A percentile compares a stretch with the other conserved stretches of the same genome.
Conservation (phyloP, 805 yeast genomes). For the Priceomyces haplophilus region DNA sequence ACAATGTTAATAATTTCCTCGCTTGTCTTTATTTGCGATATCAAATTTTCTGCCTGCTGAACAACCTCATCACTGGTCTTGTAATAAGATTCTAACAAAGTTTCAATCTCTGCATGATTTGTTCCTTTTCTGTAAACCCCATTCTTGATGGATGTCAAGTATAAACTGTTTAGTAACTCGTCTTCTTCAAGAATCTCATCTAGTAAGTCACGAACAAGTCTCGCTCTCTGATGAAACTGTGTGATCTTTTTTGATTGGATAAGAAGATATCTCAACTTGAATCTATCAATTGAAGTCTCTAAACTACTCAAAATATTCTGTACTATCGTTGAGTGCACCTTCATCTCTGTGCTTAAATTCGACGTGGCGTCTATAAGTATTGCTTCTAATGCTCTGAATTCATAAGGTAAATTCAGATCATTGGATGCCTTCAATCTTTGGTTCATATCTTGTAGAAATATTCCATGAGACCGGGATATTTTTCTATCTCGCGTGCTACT, state of each 20-base stretch:
- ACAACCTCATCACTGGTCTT: conserved; percentile 92
- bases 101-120: conserved; percentile 85
- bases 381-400: conserved; percentile 85
- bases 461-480: conserved; percentile 42
- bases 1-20: conserved; percentile 94
- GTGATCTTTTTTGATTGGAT: conserved; percentile 82
- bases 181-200: conserved; percentile 86
- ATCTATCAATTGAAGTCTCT: conserved; percentile 78
- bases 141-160: conserved; percentile 58
- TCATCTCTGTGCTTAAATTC: conserved; percentile 81
- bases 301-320: conserved; percentile 70
- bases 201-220: conserved; percentile 74
- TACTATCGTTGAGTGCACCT: conserved; percentile 74
- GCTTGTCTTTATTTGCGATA: conserved; percentile 83
- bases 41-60: conserved; percentile 75
- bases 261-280: conserved; percentile 70
- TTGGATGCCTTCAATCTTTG: conserved; percentile 33
- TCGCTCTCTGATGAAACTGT: conserved; percentile 80
- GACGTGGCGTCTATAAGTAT: conserved; percentile 77
- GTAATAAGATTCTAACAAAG: conserved; percentile 86
- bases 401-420: conserved; percentile 63
- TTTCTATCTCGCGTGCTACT: conserved; percentile 34
- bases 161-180: conserved; percentile 79
- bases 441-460: conserved; percentile 43
- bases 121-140: conserved; percentile 48